Base-by-base conservation (phyloP, 805 yeast genomes). In the Starmerella sp. region DNA sequence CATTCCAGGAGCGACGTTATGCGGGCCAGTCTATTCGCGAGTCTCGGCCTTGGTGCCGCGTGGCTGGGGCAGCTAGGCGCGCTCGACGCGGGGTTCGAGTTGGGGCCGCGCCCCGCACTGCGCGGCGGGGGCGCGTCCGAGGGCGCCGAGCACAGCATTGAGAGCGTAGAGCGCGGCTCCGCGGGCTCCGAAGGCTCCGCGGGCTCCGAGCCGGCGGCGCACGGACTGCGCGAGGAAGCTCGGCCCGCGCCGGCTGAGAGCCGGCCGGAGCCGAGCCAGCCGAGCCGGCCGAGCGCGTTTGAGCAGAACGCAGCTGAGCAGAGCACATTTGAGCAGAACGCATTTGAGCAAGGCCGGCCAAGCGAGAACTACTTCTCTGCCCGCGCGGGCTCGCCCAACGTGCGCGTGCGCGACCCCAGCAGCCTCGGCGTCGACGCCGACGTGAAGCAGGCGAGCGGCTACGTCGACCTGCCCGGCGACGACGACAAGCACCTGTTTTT, bases 401-500 rank as follows among this genome's bases (percentile, higher is more conserved):
- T 53, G 14, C 46, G 55, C 30, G 37, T 47, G 9, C 51, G 48
- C 7, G 56, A 53, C 15, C 56, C 56, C 39, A 15, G 38, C 38
- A 13, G 15, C 4, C 42, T 54, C 28, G 59, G 56, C 22, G 45
- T 56, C 7, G 59, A 54, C 14, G 86, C 81, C 66, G 69, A 70
- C 50, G 85, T 82, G 43, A 79, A 79, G 67, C 90, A 84, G 68
- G 80, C 80, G 63, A 75, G 86, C 37, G 91, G 91, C 43, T 84
- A 84, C 67, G 71, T 83, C 62, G 87, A 84, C 65, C 79, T 81
- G 53, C 77, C 71, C 53, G 50, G 39, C 7, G 82, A 79, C 58
- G 86, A 82, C 57, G 86, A 82, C 63, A 86, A 86, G 69, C 95
- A 87, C 70, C 84, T 90, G 68, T 90, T 89, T 70, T 90, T 82